Percentiles rank a stretch among this genome's conserved stretches.
These are phyloP conservation scores for Boletus coccyginus DNA, from an alignment of 768 basidiomycete species.

Conservation along the genomic window DNA sequence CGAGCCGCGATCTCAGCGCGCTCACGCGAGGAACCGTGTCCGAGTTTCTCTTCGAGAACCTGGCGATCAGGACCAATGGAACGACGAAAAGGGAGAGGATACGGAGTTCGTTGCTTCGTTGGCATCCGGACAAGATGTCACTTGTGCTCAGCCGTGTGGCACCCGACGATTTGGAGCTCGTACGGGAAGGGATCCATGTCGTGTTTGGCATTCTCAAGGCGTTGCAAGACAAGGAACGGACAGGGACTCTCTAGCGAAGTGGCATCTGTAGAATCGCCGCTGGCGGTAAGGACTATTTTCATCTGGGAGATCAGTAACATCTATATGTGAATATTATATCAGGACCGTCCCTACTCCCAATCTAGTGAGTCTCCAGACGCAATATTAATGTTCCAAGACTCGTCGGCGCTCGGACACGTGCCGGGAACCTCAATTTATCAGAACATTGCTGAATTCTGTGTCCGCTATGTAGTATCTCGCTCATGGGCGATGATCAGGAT, in stretches of 20 bases:
- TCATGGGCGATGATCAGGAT: no score
- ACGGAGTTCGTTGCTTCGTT: slow-evolving; percentile 58
- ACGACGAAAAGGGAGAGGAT: slow-evolving; percentile 51
- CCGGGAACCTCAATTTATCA: no score
- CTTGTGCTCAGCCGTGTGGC: slow-evolving; percentile 41
- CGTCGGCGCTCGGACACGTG: background rate
- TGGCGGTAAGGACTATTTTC: slow-evolving; percentile 8
- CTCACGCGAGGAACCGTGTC: slow-evolving; percentile 42
- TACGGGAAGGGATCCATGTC: slow-evolving; percentile 45
- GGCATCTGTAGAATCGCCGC: background rate
- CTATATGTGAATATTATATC: background rate
- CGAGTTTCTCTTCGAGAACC: slow-evolving; percentile 48
- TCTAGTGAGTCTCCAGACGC: no score
- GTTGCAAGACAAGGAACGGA: slow-evolving; percentile 35
- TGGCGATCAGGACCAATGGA: slow-evolving; percentile 40
- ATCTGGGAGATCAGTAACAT: background rate
- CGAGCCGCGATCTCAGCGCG: slow-evolving; percentile 23
- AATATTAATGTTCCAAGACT: background rate
- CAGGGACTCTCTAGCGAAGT: background rate
- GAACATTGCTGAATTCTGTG: no score
- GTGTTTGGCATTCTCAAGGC: slow-evolving; percentile 38
- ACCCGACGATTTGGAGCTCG: slow-evolving; percentile 42
- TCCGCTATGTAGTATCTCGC: no score
- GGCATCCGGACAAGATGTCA: slow-evolving; percentile 67
- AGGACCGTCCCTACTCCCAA: no score